Base-by-base conservation (phyloP, 225 moss, liverwort and hornwort genomes). In the Straminergon stramineum region DNA sequence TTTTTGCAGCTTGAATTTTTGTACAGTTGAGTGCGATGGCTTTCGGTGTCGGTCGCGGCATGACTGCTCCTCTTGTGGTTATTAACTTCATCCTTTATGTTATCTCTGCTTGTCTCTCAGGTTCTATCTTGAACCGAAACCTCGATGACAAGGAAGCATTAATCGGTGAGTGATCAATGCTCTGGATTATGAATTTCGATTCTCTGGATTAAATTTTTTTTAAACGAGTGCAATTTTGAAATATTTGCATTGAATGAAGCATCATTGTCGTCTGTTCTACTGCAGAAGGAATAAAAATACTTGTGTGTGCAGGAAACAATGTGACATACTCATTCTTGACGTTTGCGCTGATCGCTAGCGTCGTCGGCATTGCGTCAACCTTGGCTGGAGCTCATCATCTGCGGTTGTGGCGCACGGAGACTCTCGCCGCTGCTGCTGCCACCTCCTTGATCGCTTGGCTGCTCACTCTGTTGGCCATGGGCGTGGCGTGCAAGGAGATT, bases 311-410 rank as follows among this genome's bases (percentile, higher is more conserved):
- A 94, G 94, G 91, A 35, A 94, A 91, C 63, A 52, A 32, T 34
- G 82, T 92, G 39, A 91, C 92, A 58, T 9, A 0, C 80, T 75
- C 19, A 18, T 92, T 94, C 83, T 68, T 92, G 73, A 79, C 10
- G 6, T 51, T 91, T 55, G 82, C 90, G 55, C 88, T 92, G 67
- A 75, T 92, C 56, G 92, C 92, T 18, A 87, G 89, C 76, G 79
- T 91, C 41, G 93, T 84, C 52, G 93, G 93, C 20, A 84, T 92
- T 75, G 93, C 93, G 32, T 89, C 93, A 10, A 31, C 86, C 41
- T 84, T 92, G 55, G 93, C 93, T 79, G 93, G 93, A 56, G 90
- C 78, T n/a, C 92, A 89, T 82, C 92, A 91, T 86, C 17, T 89
- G 43, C 88, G 89, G 6, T 17, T 91, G 43, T 93, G 93, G 93